Conservation (phyloP, 371 early-diverging fungal genomes). For the Umbelopsis sp. region DNA sequence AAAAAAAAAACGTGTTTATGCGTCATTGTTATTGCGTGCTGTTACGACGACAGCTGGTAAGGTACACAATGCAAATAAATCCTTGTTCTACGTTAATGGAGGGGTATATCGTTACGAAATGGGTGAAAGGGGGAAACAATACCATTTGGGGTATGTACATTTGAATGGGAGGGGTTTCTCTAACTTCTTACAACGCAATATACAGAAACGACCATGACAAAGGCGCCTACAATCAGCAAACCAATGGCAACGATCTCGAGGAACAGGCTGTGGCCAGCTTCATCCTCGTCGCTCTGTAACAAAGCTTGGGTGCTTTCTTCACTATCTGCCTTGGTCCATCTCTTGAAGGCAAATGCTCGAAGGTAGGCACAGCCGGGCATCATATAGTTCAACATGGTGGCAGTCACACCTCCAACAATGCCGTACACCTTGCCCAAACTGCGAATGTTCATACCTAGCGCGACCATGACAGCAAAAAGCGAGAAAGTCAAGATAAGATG, state of each 20-base stretch:
- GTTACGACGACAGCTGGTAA: too few relatives aligned
- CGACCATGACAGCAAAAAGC: conserved; percentile 38
- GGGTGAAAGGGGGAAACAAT: neutral
- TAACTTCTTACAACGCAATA: neutral
- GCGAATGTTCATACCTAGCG: conserved; percentile 41
- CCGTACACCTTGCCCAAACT: conserved; percentile 59
- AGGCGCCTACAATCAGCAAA: neutral
- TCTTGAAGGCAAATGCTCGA: neutral
- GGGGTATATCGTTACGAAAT: neutral
- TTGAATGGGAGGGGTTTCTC: neutral
- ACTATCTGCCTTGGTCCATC: conserved; percentile 13
- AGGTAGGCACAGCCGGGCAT: conserved; percentile 57
- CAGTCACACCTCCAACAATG: conserved; percentile 58
- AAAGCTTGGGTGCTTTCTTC: conserved; percentile 15
- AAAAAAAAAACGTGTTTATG: too few relatives aligned
- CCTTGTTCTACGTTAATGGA: too few relatives aligned
- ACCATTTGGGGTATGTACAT: neutral
- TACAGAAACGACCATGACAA: conserved; percentile 12
- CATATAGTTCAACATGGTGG: conserved; percentile 61
- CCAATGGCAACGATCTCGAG: conserved; percentile 5
- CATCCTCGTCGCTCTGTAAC: neutral
- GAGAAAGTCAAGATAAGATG: conserved; percentile 49
- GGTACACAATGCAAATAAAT: too few relatives aligned
- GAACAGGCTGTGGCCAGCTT: neutral
- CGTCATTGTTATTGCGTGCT: neutral